Percentiles rank a stretch among this genome's conserved stretches.
phyloP scores from a whole-genome alignment of 2,329 filamentous ascomycete genomes.

The Colletotrichum sp. region DNA sequence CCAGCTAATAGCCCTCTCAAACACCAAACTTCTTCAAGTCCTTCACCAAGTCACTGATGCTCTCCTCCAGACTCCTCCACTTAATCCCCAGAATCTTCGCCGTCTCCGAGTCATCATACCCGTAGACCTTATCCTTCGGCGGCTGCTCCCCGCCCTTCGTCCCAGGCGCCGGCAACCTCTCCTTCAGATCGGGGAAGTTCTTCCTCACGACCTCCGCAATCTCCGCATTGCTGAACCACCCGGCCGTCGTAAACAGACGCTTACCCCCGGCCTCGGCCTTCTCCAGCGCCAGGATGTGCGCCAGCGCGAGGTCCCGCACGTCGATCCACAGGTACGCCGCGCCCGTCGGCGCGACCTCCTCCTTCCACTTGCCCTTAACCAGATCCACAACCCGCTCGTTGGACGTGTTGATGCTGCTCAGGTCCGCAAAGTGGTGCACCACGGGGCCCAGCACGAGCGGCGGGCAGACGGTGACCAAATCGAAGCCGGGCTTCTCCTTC shows the following conservation, averaged over 20 bases:
- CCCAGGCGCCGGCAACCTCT: slow-evolving; percentile 50
- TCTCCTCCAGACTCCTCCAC: slow-evolving; percentile 67
- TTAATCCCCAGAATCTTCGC: slow-evolving; percentile 66
- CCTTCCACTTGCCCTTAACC: slow-evolving; percentile 55
- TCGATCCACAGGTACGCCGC: slow-evolving; percentile 56
- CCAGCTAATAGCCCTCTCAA: not conserved
- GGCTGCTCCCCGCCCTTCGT: slow-evolving; percentile 47
- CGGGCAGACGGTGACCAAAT: slow-evolving; percentile 59
- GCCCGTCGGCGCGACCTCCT: slow-evolving; percentile 44
- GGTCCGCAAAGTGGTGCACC: slow-evolving; percentile 20
- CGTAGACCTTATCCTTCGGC: slow-evolving; percentile 48
- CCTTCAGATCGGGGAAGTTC: slow-evolving; percentile 55
- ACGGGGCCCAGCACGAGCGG: slow-evolving; percentile 47
- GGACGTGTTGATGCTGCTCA: slow-evolving; percentile 56
- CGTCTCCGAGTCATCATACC: slow-evolving; percentile 63
- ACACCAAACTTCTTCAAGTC: slow-evolving; percentile 31
- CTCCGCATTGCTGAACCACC: slow-evolving; percentile 51
- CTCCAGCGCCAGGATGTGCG: slow-evolving; percentile 59
- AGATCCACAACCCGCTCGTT: slow-evolving; percentile 56
- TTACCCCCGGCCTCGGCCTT: slow-evolving; percentile 51
- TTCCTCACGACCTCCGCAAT: slow-evolving; percentile 48
- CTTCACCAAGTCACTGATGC: slow-evolving; percentile 63
- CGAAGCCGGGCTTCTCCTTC: slow-evolving; percentile 48
- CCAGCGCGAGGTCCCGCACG: slow-evolving; percentile 59
- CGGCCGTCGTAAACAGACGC: slow-evolving; percentile 55